phyloP scores from a whole-genome alignment of 768 basidiomycete genomes.

The Agrocybe pediades region DNA sequence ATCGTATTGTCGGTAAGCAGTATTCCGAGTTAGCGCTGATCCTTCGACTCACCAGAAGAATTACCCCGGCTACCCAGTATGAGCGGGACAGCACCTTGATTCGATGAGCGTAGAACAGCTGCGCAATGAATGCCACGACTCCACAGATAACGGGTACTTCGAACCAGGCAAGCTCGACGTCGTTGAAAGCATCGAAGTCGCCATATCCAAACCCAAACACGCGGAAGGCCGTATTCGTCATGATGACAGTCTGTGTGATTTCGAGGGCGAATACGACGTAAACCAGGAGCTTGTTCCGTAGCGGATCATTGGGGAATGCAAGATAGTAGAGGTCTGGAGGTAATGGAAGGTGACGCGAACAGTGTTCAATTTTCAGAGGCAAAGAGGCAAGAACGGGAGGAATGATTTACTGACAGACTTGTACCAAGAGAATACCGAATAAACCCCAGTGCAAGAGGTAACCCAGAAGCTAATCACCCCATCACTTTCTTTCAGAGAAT shows the following conservation, averaged over 20 bases:
- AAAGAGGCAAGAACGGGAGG: neutral
- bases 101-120: constrained; percentile 18
- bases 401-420: constrained; percentile 22
- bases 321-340: constrained; percentile 27
- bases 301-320: constrained; percentile 25
- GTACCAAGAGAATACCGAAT: constrained; percentile 20
- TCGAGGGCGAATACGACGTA: constrained; percentile 14
- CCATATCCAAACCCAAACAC: constrained; percentile 27
- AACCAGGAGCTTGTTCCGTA: constrained; percentile 22
- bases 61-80: constrained; percentile 6
- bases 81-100: constrained; percentile 9
- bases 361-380: neutral
- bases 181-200: constrained; percentile 17
- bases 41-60: neutral
- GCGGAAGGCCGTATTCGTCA: constrained; percentile 22
- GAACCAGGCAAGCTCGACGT: constrained; percentile 22
- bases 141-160: constrained; percentile 19
- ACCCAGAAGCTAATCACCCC: constrained; percentile 17
- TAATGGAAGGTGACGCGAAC: neutral
- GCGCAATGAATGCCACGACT: constrained; percentile 18
- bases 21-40: no score
- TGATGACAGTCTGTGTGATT: constrained; percentile 18
- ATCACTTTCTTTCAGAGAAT: no score
- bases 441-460: constrained; percentile 21
- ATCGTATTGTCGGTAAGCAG: no score